Percentiles rank a stretch among this genome's conserved stretches.
Evolutionary conservation across 495 filamentous ascomycete genomes (phyloP).

Genomic region (Xylaria acuta): DNA sequence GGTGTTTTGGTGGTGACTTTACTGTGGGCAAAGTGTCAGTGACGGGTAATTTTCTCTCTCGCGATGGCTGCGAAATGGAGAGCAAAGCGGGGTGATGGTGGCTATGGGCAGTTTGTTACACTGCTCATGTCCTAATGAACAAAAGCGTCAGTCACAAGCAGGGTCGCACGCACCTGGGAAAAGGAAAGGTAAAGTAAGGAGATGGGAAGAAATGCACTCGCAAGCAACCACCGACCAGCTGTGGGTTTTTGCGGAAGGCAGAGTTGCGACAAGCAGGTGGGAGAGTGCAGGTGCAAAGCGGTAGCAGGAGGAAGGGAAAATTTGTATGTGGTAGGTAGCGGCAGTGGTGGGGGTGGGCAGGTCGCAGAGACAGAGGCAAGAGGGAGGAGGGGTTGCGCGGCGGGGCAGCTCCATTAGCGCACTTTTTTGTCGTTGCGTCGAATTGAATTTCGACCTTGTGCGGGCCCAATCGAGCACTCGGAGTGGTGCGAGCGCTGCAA

Average conservation of each 20-base stretch:
- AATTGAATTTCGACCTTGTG: slow-evolving; percentile 28
- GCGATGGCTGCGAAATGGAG: background rate
- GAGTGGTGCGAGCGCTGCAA: slow-evolving; percentile 10
- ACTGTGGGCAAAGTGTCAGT: slow-evolving; percentile 37
- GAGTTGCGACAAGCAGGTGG: slow-evolving; percentile 23
- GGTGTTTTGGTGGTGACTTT: slow-evolving; percentile 65
- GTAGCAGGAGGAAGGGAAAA: slow-evolving; percentile 21
- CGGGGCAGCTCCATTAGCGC: slow-evolving; percentile 27
- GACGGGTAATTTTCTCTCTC: slow-evolving; percentile 32
- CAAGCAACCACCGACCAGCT: slow-evolving; percentile 42
- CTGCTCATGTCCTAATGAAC: background rate
- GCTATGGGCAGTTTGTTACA: background rate
- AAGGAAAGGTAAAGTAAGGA: slow-evolving; percentile 21
- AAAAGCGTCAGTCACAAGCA: slow-evolving; percentile 27
- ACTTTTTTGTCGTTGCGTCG: slow-evolving; percentile 8
- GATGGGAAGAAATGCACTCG: slow-evolving; percentile 33
- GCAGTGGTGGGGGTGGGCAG: background rate
- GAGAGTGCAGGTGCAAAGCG: slow-evolving; percentile 21
- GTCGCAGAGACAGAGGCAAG: slow-evolving; percentile 2
- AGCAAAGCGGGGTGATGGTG: slow-evolving; percentile 28
- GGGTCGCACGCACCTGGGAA: slow-evolving; percentile 27
- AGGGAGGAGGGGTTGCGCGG: slow-evolving; percentile 22
- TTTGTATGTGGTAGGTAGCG: slow-evolving; percentile 26
- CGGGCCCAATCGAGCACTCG: slow-evolving; percentile 16
- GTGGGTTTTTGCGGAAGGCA: slow-evolving; percentile 35